phyloP scores from a whole-genome alignment of 1,284 basidiomycete species.

The Apiotrichum laibachii region DNA sequence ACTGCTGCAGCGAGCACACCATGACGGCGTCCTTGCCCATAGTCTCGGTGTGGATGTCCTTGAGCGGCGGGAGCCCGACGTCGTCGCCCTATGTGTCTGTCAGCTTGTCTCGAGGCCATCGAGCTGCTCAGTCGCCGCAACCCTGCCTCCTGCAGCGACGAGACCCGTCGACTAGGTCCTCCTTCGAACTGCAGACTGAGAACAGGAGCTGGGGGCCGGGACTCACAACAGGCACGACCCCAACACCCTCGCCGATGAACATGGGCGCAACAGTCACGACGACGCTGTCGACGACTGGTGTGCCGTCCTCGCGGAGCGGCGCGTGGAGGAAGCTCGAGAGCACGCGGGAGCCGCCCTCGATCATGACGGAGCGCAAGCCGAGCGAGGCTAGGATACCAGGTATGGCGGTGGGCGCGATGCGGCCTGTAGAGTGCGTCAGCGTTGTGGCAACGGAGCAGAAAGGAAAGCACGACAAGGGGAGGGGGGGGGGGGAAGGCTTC shows the following conservation, averaged over 20 bases:
- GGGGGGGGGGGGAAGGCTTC: constrained; percentile 22
- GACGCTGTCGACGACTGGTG: constrained; percentile 63
- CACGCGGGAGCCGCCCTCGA: constrained; percentile 86
- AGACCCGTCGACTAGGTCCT: no score
- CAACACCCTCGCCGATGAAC: constrained; percentile 72
- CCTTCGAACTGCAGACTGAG: no score
- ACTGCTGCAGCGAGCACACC: constrained; percentile 26
- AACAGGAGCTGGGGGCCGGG: no score
- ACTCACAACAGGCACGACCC: constrained; percentile 47
- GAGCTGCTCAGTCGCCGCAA: no score
- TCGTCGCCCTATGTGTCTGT: constrained; percentile 26
- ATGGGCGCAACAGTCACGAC: constrained; percentile 80
- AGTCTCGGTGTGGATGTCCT: constrained; percentile 39
- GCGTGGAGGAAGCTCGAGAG: constrained; percentile 70
- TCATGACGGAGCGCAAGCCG: constrained; percentile 77
- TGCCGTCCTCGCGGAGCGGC: constrained; percentile 36
- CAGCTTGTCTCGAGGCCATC: no score
- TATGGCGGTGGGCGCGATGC: constrained; percentile 57
- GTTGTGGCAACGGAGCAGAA: not conserved
- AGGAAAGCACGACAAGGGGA: no score
- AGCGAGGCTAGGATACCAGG: constrained; percentile 58
- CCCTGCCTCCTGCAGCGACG: no score
- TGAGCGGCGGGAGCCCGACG: constrained; percentile 33
- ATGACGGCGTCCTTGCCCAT: constrained; percentile 51
- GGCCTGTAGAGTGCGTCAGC: constrained; percentile 39